These are phyloP conservation scores for Suillus lakei DNA, from an alignment of 768 basidiomycete genomes.

Conservation along the genomic window DNA sequence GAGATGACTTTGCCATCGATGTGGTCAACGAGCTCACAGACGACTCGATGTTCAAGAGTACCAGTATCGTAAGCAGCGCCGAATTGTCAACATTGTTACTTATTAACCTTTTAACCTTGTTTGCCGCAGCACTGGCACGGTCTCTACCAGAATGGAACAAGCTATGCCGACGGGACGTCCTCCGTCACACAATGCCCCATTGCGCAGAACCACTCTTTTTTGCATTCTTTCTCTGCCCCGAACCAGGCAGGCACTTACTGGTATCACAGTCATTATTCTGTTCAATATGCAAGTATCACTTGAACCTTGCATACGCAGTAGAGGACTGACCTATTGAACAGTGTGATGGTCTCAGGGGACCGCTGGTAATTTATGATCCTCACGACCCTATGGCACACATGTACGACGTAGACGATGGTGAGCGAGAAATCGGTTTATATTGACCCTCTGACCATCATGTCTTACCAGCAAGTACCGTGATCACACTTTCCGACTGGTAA, in stretches of 20 bases:
- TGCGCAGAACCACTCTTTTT: conserved; percentile 19
- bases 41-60: conserved; percentile 49
- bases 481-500: conserved; percentile 47
- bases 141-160: conserved; percentile 45
- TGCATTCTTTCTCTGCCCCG: conserved; percentile 25
- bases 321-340: background rate
- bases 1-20: conserved; percentile 45
- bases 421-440: background rate
- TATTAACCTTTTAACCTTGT: background rate
- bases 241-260: conserved; percentile 35
- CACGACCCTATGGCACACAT: conserved; percentile 40
- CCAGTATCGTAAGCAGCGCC: conserved; percentile 49
- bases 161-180: conserved; percentile 49
- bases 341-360: conserved; percentile 30
- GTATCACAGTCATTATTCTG: conserved; percentile 43
- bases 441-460: background rate
- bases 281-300: conserved; percentile 37
- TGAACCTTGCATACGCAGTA: background rate
- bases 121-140: conserved; percentile 58
- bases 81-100: background rate
- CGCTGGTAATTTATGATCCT: conserved; percentile 47
- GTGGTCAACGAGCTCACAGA: conserved; percentile 51
- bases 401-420: conserved; percentile 52
- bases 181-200: conserved; percentile 41
- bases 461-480: conserved; percentile 39